phyloP scores from a whole-genome alignment of 1,284 basidiomycete species.

The Irpex lacteus region DNA sequence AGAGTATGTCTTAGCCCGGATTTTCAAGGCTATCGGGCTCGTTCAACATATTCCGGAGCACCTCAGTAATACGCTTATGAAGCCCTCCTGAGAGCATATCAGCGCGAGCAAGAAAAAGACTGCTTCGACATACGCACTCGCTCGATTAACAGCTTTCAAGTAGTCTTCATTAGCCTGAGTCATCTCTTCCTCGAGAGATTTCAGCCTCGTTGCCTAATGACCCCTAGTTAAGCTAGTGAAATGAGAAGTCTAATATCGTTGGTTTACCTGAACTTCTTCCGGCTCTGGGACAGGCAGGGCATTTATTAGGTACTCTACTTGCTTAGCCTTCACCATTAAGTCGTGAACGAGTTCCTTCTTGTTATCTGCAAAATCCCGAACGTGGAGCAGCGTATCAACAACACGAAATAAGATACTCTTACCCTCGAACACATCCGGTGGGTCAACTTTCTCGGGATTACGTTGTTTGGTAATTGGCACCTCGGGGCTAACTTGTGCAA shows the following conservation, averaged over 20 bases:
- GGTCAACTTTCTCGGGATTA: constrained; percentile 66
- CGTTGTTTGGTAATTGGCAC: constrained; percentile 75
- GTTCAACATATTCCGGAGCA: constrained; percentile 56
- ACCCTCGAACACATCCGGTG: constrained; percentile 70
- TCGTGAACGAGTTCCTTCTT: constrained; percentile 78
- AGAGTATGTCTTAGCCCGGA: constrained; percentile 7
- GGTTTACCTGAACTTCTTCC: constrained; percentile 64
- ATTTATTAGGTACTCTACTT: constrained; percentile 78
- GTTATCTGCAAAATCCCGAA: constrained; percentile 50
- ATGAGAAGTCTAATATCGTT: no score
- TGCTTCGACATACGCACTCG: constrained; percentile 50
- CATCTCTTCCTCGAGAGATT: constrained; percentile 66
- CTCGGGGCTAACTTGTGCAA: constrained; percentile 67
- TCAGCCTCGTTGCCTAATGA: constrained; percentile 58
- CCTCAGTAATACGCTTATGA: constrained; percentile 58
- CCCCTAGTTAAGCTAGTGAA: no score
- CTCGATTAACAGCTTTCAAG: constrained; percentile 61
- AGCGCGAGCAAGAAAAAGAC: not conserved
- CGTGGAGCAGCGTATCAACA: not conserved
- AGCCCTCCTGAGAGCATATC: constrained; percentile 46
- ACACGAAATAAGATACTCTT: no score
- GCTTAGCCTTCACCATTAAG: constrained; percentile 79
- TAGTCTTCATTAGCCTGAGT: constrained; percentile 72
- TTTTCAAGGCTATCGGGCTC: constrained; percentile 29
- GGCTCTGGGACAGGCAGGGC: constrained; percentile 71